Evolutionary conservation across 352 stramenopile genomes (phyloP).

Genomic region (Pythium aquatile): DNA sequence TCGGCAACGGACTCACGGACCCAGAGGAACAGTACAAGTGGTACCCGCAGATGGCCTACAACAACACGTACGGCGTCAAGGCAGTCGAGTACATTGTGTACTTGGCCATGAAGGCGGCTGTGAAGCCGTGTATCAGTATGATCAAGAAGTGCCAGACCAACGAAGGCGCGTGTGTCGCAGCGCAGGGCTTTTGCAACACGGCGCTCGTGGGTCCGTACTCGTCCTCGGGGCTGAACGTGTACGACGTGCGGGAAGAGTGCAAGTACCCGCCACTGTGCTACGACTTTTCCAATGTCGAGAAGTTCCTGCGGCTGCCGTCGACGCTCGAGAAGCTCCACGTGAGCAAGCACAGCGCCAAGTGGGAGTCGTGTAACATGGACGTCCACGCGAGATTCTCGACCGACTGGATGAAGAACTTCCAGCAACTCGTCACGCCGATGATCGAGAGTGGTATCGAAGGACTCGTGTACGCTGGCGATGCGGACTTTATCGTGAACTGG

Average conservation of each 20-base stretch:
- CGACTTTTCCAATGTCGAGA: slow-evolving; percentile 92
- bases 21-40: slow-evolving; percentile 89
- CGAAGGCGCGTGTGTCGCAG: slow-evolving; percentile 70
- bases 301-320: slow-evolving; percentile 79
- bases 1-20: slow-evolving; percentile 96
- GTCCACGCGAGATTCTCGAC: slow-evolving; percentile 92
- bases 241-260: slow-evolving; percentile 93
- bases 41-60: slow-evolving; percentile 89
- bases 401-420: slow-evolving; percentile 98
- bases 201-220: slow-evolving; percentile 64
- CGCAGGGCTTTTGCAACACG: slow-evolving; percentile 90
- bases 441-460: slow-evolving; percentile 89
- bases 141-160: slow-evolving; percentile 88
- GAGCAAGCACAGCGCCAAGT: slow-evolving; percentile 72
- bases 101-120: slow-evolving; percentile 60
- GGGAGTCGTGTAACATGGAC: slow-evolving; percentile 94
- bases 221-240: slow-evolving; percentile 62
- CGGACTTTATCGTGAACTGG: slow-evolving; percentile 98
- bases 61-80: slow-evolving; percentile 86
- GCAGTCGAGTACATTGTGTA: slow-evolving; percentile 62
- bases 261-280: slow-evolving; percentile 92
- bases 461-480: slow-evolving; percentile 96
- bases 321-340: slow-evolving; percentile 90
- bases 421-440: slow-evolving; percentile 88
- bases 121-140: slow-evolving; percentile 61